Evolutionary conservation across 495 filamentous ascomycete genomes (phyloP).

Genomic region (Hyaloscypha variabilis): DNA sequence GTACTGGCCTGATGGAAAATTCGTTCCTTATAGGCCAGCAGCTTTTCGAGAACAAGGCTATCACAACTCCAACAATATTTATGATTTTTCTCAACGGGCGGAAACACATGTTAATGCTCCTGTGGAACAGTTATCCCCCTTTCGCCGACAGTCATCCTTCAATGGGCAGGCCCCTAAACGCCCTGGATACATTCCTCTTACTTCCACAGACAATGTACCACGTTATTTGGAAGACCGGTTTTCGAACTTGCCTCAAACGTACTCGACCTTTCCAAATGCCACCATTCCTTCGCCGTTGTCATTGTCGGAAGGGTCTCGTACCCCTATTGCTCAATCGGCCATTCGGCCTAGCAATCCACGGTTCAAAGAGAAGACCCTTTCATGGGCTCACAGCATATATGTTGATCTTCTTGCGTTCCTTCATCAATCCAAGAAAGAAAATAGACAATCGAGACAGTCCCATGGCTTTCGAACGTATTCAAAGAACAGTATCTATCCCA

Average conservation of each 20-base stretch:
- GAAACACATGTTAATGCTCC: slow-evolving; percentile 1
- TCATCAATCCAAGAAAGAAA: slow-evolving; percentile 60
- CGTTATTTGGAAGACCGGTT: slow-evolving; percentile 3
- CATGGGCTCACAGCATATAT: slow-evolving; percentile 87
- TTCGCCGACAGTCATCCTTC: slow-evolving; percentile 10
- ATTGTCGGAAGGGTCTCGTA: slow-evolving; percentile 15
- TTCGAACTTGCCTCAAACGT: neutral
- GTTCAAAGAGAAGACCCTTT: slow-evolving; percentile 79
- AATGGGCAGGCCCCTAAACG: slow-evolving; percentile 1
- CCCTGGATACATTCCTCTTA: slow-evolving; percentile 4
- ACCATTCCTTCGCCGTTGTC: slow-evolving; percentile 15
- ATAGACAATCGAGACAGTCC: slow-evolving; percentile 46
- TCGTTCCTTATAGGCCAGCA: slow-evolving; percentile 73
- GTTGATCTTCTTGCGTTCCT: slow-evolving; percentile 80
- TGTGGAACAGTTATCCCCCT: neutral
- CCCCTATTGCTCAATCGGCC: slow-evolving; percentile 21
- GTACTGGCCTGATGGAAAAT: slow-evolving; percentile 78
- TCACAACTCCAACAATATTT: slow-evolving; percentile 10
- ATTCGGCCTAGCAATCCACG: slow-evolving; percentile 39
- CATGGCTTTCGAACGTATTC: slow-evolving; percentile 40
- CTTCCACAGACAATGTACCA: neutral
- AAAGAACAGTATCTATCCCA: slow-evolving; percentile 64
- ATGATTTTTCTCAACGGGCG: slow-evolving; percentile 9
- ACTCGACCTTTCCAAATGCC: slow-evolving; percentile 4
- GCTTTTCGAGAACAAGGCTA: slow-evolving; percentile 41